These are phyloP conservation scores for Chaetomium tenue DNA, from an alignment of 495 filamentous ascomycete genomes.

Conservation along the genomic window DNA sequence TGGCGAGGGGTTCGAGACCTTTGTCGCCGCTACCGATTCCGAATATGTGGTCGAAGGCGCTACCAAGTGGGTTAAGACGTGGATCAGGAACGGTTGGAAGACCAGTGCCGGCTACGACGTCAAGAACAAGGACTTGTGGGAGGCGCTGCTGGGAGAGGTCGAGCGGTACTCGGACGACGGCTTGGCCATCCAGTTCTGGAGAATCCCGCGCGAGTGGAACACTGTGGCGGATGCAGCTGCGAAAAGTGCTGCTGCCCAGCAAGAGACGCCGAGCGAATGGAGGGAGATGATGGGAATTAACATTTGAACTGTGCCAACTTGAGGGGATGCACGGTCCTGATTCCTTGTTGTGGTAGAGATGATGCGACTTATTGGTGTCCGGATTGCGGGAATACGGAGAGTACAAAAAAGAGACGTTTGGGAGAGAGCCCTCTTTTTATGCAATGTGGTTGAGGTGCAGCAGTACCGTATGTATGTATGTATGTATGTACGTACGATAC, in stretches of 20 bases:
- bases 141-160: constrained; percentile 41
- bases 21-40: constrained; percentile 51
- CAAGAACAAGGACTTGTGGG: constrained; percentile 48
- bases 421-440: too few species aligned
- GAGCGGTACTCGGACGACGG: constrained; percentile 28
- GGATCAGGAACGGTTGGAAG: constrained; percentile 45
- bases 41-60: constrained; percentile 44
- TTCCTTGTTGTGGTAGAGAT: too few species aligned
- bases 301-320: not conserved
- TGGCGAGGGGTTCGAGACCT: constrained; percentile 38
- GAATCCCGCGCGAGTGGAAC: constrained; percentile 44
- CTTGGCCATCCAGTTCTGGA: constrained; percentile 45
- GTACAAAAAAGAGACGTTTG: too few species aligned
- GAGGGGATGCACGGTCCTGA: too few species aligned
- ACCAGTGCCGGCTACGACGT: constrained; percentile 27
- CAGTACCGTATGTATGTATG: too few species aligned
- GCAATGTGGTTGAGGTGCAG: too few species aligned
- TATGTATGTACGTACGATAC: too few species aligned
- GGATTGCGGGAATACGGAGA: too few species aligned
- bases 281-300: not conserved
- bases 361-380: too few species aligned
- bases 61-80: constrained; percentile 42
- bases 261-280: constrained; percentile 13
- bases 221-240: constrained; percentile 42
- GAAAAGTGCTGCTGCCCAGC: constrained; percentile 34